Conservation (phyloP, 208 protist species). For the Kentomonas sorsogonicus region DNA sequence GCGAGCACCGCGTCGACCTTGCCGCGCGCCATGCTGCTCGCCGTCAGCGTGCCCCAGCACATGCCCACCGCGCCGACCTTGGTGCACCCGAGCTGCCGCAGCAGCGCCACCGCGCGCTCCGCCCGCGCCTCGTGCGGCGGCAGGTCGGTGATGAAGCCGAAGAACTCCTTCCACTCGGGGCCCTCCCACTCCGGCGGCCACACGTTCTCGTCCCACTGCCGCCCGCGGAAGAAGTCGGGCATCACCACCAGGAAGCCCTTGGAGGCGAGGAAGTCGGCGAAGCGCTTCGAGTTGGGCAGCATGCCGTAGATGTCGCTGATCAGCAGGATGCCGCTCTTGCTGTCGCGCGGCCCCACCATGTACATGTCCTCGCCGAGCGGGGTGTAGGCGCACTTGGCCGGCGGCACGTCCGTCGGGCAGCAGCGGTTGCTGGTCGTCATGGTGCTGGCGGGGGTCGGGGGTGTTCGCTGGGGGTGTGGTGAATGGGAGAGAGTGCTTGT, state of each 20-base stretch:
- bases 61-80: conserved; percentile 38
- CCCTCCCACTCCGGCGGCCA: conserved; percentile 34
- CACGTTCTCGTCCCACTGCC: conserved; percentile 24
- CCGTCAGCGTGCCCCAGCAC: conserved; percentile 44
- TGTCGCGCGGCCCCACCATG: conserved; percentile 28
- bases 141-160: conserved; percentile 14
- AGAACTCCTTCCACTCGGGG: conserved; percentile 24
- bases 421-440: conserved; percentile 24
- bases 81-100: conserved; percentile 26
- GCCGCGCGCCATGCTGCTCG: conserved; percentile 18
- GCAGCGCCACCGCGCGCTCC: conserved; percentile 21
- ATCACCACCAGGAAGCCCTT: conserved; percentile 46
- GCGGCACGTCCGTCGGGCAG: conserved; percentile 37
- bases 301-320: conserved; percentile 56
- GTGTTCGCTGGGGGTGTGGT: too few species aligned
- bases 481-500: too few species aligned
- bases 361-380: conserved; percentile 32
- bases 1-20: conserved; percentile 23
- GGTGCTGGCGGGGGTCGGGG: not conserved
- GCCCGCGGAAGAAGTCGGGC: conserved; percentile 48
- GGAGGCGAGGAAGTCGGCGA: conserved; percentile 36
- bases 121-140: conserved; percentile 19
- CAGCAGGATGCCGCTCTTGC: conserved; percentile 37
- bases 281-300: conserved; percentile 33
- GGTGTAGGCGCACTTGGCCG: conserved; percentile 15